Base-by-base conservation (phyloP, 2,329 filamentous ascomycete species). In the Penicillium vulpinum region DNA sequence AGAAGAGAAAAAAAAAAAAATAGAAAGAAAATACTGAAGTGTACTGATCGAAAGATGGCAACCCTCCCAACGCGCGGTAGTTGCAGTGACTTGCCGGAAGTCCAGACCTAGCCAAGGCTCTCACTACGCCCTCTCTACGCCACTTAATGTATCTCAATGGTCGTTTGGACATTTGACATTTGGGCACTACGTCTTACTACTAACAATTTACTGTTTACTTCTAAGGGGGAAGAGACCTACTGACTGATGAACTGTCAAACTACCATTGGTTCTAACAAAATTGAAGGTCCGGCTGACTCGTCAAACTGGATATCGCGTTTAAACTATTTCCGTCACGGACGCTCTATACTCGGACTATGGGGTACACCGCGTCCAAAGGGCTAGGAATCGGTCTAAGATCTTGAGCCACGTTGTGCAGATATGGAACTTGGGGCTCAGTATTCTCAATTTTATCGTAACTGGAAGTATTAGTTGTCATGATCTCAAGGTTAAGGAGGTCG, bases 311-410 rank as follows among this genome's bases (percentile, higher is more conserved):
- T n/a, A 31, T 61, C 59, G 59, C 58, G 54, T 63, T 62, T 62
- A 60, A 64, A 58, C 67, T 72, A 64, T 58, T 69, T 70, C 67
- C 62, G 69, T 65, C 68, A 70, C 67, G 63, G 69, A 63, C 58
- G 29, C 57, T 54, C 38, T 36, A 22, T 24, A 29, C 46, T 22
- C 33, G 33, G 38, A 24, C 47, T 50, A 50, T 16, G 28, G 39
- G 56, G 44, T 55, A 56, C 60, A 61, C 51, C 51, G 47, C 58
- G 52, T 53, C 29, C 57, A 36, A 47, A 51, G 26, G 50, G 35
- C 53, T 31, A 49, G 36, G 39, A 29, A 44, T 58, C 41, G 39
- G 54, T 57, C 44, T 51, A 40, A 61, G 48, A 47, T 58, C 57
- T 57, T 21, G 58, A 64, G 58, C 62, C 62, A 62, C 61, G 54